Evolutionary conservation across 2,329 filamentous ascomycete genomes (phyloP).

Genomic region (Pseudogymnoascus sp.): DNA sequence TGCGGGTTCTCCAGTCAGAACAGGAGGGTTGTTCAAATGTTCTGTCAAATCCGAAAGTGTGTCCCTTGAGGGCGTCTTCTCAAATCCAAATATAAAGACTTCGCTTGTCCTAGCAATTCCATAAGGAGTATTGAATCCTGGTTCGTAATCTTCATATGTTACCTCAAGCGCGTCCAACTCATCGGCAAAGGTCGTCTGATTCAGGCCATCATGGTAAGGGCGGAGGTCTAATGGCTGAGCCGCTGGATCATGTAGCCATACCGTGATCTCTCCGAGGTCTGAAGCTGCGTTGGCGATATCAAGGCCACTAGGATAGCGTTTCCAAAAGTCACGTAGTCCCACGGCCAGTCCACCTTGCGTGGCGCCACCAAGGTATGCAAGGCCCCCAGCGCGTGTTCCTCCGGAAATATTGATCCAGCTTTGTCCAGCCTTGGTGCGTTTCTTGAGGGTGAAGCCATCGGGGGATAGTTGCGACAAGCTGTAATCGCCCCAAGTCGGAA

Average conservation of each 20-base stretch:
- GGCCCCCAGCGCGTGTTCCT: conserved; percentile 47
- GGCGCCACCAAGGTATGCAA: conserved; percentile 53
- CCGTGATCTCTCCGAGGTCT: conserved; percentile 44
- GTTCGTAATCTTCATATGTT: conserved; percentile 57
- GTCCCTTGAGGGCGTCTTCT: conserved; percentile 43
- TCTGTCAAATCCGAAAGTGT: conserved; percentile 37
- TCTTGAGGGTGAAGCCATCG: conserved; percentile 54
- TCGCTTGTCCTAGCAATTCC: conserved; percentile 54
- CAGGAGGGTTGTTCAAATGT: conserved; percentile 45
- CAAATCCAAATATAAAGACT: conserved; percentile 46
- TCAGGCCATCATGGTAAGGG: conserved; percentile 52
- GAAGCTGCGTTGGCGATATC: conserved; percentile 46
- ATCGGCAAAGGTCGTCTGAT: conserved; percentile 47
- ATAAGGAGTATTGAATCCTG: conserved; percentile 46
- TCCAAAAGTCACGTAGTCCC: conserved; percentile 55
- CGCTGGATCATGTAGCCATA: conserved; percentile 54
- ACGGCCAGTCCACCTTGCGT: conserved; percentile 51
- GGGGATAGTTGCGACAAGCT: conserved; percentile 49
- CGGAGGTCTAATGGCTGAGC: conserved; percentile 49
- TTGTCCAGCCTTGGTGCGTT: conserved; percentile 50
- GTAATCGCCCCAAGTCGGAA: conserved; percentile 53
- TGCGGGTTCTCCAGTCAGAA: conserved; percentile 40
- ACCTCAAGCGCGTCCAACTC: conserved; percentile 54
- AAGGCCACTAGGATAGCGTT: conserved; percentile 52
- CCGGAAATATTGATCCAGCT: conserved; percentile 53